Evolutionary conservation across 2,329 filamentous ascomycete genomes (phyloP), one percentile per base, ranked within the genome.

Genomic region (Emmonsiellopsis sp.): DNA sequence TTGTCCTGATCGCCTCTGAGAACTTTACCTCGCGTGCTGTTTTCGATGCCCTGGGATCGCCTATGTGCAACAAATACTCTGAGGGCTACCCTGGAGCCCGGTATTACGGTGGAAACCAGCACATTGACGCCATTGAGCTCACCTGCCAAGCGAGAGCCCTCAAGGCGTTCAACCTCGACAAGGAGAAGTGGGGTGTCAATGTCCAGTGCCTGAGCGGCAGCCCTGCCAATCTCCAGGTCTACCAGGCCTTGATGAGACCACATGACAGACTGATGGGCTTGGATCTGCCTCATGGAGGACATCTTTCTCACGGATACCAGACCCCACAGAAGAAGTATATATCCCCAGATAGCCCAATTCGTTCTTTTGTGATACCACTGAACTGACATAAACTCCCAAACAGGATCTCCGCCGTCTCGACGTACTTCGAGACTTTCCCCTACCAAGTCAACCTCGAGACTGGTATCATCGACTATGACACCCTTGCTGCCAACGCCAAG

Each of bases 51-150:
- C 84, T 98, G 61, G 93, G 93, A 67, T 91, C 85, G 55, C 86
- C 87, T 72, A 94, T 93, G 87, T 89, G 88, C 74, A 95, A 98
- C 83, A 98, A 98, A 80, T 98, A 98, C 83, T 96, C 90, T 14
- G 93, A 98, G 80, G 93, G 93, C 61, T 95, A 95, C 74, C 93
- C 93, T 62, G 93, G 93, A 71, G 93, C 93, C 65, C 86, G 93
- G 74, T 98, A 98, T 83, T 98, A 98, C 69, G 93, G 93, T 69
- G 93, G 93, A 69, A 98, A 98, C 79, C 87, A 98, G 81, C 89
- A 93, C 81, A 98, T 98, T 63, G 93, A 98, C 74, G 81, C 88
- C 74, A 90, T 96, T 66, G 93, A 98, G 82, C 81, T 87, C 62
- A 86, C 93, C 57, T 98, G 93, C 82, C 93, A 98, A 79, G 81